A percentile compares a stretch with the other conserved stretches of the same genome.
phyloP scores from a whole-genome alignment of 306 rosid genomes.

The Lablab purpureus region DNA sequence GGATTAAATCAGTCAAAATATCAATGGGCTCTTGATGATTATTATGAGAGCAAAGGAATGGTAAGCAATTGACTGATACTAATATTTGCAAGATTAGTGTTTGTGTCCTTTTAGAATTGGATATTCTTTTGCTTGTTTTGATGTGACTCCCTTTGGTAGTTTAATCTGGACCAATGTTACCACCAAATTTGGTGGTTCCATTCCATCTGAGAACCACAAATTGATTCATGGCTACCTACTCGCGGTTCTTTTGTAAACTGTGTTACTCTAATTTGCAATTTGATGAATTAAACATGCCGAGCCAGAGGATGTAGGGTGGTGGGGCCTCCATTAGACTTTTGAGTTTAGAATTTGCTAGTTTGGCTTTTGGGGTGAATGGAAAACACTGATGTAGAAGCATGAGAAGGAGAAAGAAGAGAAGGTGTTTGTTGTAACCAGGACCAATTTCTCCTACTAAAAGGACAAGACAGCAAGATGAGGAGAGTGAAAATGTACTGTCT shows the following conservation, averaged over 20 bases:
- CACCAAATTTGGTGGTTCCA: neutral
- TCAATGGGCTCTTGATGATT: conserved; percentile 99
- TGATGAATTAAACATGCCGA: neutral
- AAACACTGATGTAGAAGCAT: neutral
- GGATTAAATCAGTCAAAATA: conserved; percentile 97
- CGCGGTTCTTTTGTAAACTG: neutral
- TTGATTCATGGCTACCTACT: neutral
- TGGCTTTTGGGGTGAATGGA: neutral
- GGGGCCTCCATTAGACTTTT: neutral
- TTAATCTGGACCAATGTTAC: conserved; percentile 21
- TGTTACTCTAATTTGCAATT: neutral
- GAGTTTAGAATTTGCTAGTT: neutral
- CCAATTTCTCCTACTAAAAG: neutral
- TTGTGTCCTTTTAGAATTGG: conserved; percentile 8
- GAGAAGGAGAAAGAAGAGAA: neutral
- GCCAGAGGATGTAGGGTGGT: conserved; percentile 4
- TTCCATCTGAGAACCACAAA: neutral
- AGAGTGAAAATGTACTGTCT: neutral
- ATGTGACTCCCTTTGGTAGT: conserved; percentile 25
- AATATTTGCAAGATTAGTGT: conserved; percentile 9
- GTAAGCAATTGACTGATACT: conserved; percentile 61
- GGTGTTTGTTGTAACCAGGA: neutral
- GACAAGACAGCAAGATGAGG: neutral
- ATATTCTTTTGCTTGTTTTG: conserved; percentile 12
- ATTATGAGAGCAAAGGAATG: conserved; percentile 89